These are phyloP conservation scores for Crithidia expoeki DNA, from an alignment of 208 protist species.

Conservation along the genomic window DNA sequence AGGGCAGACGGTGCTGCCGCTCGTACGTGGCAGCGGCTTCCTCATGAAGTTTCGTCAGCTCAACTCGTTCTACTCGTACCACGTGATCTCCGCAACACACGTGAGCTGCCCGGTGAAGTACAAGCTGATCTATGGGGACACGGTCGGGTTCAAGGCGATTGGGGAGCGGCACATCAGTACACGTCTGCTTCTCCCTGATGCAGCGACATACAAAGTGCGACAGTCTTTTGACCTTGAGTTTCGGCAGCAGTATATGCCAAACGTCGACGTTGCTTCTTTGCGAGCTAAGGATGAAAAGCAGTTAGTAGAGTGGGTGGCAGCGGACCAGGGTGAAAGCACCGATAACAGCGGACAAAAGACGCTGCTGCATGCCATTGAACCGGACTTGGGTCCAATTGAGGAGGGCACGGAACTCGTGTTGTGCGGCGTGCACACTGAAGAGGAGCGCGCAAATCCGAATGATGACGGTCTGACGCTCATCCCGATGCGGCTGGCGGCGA, in stretches of 20 bases:
- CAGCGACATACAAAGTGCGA: slow-evolving; percentile 27
- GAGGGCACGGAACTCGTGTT: slow-evolving; percentile 69
- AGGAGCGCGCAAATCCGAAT: slow-evolving; percentile 83
- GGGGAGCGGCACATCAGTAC: slow-evolving; percentile 87
- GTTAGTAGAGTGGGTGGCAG: slow-evolving; percentile 26
- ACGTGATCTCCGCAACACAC: slow-evolving; percentile 84
- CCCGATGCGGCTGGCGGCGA: slow-evolving; percentile 44
- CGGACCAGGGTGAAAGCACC: background rate
- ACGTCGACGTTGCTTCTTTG: slow-evolving; percentile 76
- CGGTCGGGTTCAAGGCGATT: slow-evolving; percentile 73
- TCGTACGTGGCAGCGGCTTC: slow-evolving; percentile 88
- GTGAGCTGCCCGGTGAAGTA: slow-evolving; percentile 81
- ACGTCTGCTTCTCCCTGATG: slow-evolving; percentile 56
- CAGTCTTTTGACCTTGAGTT: slow-evolving; percentile 68
- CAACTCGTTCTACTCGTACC: slow-evolving; percentile 77
- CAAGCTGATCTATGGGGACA: slow-evolving; percentile 69
- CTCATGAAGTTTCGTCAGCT: slow-evolving; percentile 67
- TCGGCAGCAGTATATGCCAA: slow-evolving; percentile 64
- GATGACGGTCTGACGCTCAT: slow-evolving; percentile 69
- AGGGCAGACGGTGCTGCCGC: slow-evolving; percentile 78
- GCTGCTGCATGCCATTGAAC: slow-evolving; percentile 50
- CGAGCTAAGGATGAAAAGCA: slow-evolving; percentile 51
- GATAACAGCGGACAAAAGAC: background rate
- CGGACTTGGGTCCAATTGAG: slow-evolving; percentile 70
- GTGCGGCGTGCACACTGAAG: slow-evolving; percentile 54